These are phyloP conservation scores for Monsonia emarginata DNA, from an alignment of 441 rosid species.

Conservation along the genomic window DNA sequence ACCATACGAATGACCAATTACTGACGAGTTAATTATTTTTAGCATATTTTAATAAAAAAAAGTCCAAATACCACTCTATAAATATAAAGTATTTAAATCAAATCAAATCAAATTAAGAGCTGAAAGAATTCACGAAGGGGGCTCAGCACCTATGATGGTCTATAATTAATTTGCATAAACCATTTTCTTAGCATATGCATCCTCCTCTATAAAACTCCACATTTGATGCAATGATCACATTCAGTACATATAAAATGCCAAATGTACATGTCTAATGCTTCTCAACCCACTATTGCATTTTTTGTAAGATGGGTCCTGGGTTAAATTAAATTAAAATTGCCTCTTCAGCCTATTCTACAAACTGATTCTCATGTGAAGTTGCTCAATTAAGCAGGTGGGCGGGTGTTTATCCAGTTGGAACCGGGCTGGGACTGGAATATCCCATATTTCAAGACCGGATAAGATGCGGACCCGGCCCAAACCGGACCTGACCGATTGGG, in stretches of 20 bases:
- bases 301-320: background rate
- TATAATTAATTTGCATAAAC: background rate
- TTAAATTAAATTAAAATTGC: background rate
- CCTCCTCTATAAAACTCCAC: background rate
- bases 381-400: background rate
- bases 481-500: too few relatives aligned
- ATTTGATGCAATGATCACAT: background rate
- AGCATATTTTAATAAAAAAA: background rate
- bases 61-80: background rate
- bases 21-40: slow-evolving; percentile 6
- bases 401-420: too few relatives aligned
- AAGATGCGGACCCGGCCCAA: too few relatives aligned
- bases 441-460: too few relatives aligned
- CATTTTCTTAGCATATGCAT: background rate
- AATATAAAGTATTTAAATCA: slow-evolving; percentile 1
- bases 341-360: slow-evolving; percentile 3
- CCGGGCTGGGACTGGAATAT: too few relatives aligned
- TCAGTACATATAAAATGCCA: background rate
- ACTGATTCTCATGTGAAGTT: background rate
- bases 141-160: background rate
- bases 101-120: background rate
- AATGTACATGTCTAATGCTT: background rate
- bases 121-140: background rate
- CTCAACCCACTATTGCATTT: background rate
- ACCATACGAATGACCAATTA: slow-evolving; percentile 20